phyloP scores from a whole-genome alignment of 345 rosid genomes.

The Boechera divaricarpa region DNA sequence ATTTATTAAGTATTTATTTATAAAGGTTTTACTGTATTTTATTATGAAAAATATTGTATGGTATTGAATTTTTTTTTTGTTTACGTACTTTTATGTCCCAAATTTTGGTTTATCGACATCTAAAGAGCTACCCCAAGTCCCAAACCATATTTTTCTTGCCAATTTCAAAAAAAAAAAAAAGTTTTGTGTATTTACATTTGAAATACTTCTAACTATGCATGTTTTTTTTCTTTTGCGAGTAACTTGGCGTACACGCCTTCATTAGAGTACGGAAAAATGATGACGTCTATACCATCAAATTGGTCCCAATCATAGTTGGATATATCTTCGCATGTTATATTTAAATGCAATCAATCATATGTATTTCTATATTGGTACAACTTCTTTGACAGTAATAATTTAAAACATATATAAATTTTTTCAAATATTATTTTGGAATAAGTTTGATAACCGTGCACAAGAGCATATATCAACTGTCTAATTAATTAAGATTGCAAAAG shows the following conservation, averaged over 20 bases:
- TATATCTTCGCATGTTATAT: background rate
- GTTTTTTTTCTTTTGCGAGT: background rate
- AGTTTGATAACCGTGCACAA: constrained; percentile 3
- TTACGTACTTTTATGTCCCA: background rate
- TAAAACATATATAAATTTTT: background rate
- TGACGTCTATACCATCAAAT: constrained; percentile 1
- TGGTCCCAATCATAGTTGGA: background rate
- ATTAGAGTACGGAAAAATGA: background rate
- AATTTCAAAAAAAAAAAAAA: background rate
- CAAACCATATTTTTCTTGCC: background rate
- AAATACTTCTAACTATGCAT: background rate
- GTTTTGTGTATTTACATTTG: background rate
- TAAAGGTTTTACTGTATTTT: background rate
- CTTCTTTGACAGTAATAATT: constrained; percentile 5
- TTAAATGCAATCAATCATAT: background rate
- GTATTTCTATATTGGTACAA: background rate
- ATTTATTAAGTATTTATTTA: too few relatives aligned
- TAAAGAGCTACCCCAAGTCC: background rate
- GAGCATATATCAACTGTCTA: background rate
- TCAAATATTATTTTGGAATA: background rate
- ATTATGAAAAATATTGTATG: background rate
- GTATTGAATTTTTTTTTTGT: background rate
- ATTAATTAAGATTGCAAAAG: constrained; percentile 11
- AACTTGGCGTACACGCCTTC: background rate
- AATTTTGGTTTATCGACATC: background rate